Conservation (phyloP, 2,329 filamentous ascomycete genomes). For the Hysterium pulicare region DNA sequence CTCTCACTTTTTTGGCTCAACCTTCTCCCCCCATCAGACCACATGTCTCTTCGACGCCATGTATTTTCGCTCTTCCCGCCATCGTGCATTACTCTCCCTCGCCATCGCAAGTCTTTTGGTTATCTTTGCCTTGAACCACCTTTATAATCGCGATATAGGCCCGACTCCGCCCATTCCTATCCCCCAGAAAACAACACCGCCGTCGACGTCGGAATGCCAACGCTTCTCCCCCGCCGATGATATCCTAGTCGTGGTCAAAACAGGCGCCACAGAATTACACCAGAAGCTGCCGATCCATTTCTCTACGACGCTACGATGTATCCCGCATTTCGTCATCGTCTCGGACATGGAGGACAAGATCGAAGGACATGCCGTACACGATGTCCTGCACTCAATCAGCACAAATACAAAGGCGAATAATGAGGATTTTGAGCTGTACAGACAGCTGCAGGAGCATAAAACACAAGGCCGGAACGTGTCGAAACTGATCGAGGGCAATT, state of each 20-base stretch:
- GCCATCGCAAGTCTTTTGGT: no score
- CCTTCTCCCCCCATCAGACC: no score
- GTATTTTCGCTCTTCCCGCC: no score
- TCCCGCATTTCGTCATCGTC: conserved; percentile 28
- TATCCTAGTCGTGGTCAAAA: conserved; percentile 54
- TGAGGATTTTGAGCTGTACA: conserved; percentile 30
- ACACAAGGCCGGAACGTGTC: conserved; percentile 18
- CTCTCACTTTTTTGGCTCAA: no score
- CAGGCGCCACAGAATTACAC: conserved; percentile 53
- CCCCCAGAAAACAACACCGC: no score
- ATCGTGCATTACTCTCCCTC: no score
- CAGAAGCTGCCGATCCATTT: conserved; percentile 49
- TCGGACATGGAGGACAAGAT: conserved; percentile 31
- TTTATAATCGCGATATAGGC: no score
- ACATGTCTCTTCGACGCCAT: no score
- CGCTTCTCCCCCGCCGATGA: conserved; percentile 24
- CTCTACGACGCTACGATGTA: conserved; percentile 30
- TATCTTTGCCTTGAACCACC: no score
- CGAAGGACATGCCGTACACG: conserved; percentile 21
- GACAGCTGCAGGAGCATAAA: conserved; percentile 23
- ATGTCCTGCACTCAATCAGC: conserved; percentile 26
- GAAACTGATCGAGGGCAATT: conserved; percentile 14
- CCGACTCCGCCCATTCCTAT: no score
- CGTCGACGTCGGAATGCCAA: no score
- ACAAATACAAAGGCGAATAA: conserved; percentile 18